Base-by-base conservation (phyloP, 1,284 basidiomycete genomes). In the Lignosus rhinocerotis region DNA sequence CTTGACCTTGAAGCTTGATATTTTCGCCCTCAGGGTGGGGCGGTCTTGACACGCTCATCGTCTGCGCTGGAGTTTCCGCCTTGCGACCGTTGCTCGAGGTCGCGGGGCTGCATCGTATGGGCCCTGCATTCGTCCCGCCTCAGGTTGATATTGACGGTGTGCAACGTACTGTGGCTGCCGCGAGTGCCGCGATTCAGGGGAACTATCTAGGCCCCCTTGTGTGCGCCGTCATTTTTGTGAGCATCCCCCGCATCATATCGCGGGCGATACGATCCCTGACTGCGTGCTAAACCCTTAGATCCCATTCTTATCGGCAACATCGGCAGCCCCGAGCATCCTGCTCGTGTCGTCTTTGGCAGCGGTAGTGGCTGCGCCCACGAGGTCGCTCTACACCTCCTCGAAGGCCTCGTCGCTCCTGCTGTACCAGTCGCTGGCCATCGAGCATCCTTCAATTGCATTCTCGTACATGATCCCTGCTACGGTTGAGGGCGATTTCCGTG, bases 21-120 rank as follows among this genome's bases (percentile, higher is more conserved):
- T 49, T 50, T n/a, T 17, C 33, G 17, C 12, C 16, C 19, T 1
- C 56, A 94, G 93, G 79, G 58, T 93, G 93, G 90, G 77, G 75
- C 4, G 92, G 93, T 12, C 65, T 96, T 3, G 94, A 97, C 70
- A 97, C 94, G 0, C 70, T 96, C 4, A 78, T 94, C 46, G 85
- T 97, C 54, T 83, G 86, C 53, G 94, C 94, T 7, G 95, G 95
- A 6, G 91, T 95, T 0, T 93, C 92, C 1, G 88, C 93, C 2
- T 80, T 94, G 1, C 84, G 84, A 47, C 91, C 94, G 0, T 74
- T 97, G 16, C 79, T 96, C 67, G 83, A 86, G 14, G 76, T 93
- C 5, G 88, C 92, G 10, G 87, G 87, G 0, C 78, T 86, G 5
- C 78, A 84, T 48, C 74, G 76, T 21, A 66, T 76, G 12, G 71